Base-by-base conservation (phyloP, 192 early-diverging fungal genomes). In the Coemansia sp. region DNA sequence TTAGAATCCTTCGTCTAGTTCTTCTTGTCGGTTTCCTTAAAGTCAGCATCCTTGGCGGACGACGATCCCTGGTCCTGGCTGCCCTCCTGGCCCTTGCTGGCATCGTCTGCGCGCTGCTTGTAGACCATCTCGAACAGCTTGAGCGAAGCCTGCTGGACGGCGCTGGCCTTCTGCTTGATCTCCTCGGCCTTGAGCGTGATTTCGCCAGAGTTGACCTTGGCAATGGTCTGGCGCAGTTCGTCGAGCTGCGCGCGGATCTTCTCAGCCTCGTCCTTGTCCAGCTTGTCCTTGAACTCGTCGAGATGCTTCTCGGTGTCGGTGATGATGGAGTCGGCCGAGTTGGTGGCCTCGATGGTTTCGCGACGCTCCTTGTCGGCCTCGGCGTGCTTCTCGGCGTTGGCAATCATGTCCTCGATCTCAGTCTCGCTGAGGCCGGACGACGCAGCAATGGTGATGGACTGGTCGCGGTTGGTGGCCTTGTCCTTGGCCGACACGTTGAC, bases 51-150 rank as follows among this genome's bases (percentile, higher is more conserved):
- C 61, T 87, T 85, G 75, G 77, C 65, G 14, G 68, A 63, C 51
- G 74, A 76, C 46, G 63, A 55, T 20, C 66, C 68, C 42, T 61
- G 64, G 64, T 66, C 55, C 45, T 70, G 25, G 25, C 25, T 25
- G 25, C 25, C 25, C 2, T 25, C 25, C 25, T 25, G 25, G 25
- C 76, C 72, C 7, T 70, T 70, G 67, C 49, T 37, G 43, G 49
- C 61, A 25, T 64, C 69, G 70, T 72, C 69, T 49, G 83, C 86
- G 56, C 85, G 81, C 69, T 90, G 90, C 90, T 98, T 95, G 90
- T 99, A 98, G 13, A 93, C 93, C 89, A 94, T 89, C 88, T 99
- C 94, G 73, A 99, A 99, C 59, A 99, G 87, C 86, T 99, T 99
- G 64, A 99, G 82, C 62, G 88, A 89, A 12, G 87, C 89, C 76